phyloP scores from a whole-genome alignment of 192 early-diverging fungal genomes.

The Umbelopsis sp. region DNA sequence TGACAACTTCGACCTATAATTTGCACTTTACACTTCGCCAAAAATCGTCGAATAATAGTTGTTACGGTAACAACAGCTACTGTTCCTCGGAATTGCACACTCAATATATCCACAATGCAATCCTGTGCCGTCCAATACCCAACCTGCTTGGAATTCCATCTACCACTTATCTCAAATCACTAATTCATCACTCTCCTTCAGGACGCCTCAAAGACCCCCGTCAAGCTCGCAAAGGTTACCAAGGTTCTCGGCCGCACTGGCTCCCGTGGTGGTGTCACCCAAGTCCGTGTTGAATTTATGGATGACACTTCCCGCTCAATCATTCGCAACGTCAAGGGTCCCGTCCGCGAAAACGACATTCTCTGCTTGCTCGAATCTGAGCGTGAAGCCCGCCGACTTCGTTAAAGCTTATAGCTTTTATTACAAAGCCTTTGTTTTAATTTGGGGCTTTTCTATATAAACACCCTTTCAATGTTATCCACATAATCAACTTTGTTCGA shows the following conservation, averaged over 20 bases:
- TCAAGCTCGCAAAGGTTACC: slow-evolving; percentile 93
- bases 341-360: slow-evolving; percentile 96
- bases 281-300: slow-evolving; percentile 99
- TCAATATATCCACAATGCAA: too few relatives aligned
- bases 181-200: slow-evolving; percentile 1
- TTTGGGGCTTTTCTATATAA: slow-evolving; percentile 2
- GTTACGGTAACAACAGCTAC: too few relatives aligned
- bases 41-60: too few relatives aligned
- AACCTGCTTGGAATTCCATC: neutral
- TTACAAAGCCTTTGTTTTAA: neutral
- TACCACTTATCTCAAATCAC: neutral
- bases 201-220: slow-evolving; percentile 53
- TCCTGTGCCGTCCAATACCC: too few relatives aligned
- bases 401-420: slow-evolving; percentile 62
- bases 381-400: slow-evolving; percentile 98
- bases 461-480: neutral
- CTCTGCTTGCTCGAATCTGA: slow-evolving; percentile 98
- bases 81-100: too few relatives aligned
- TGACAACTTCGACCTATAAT: too few relatives aligned
- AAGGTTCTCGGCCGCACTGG: slow-evolving; percentile 99
- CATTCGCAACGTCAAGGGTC: slow-evolving; percentile 99
- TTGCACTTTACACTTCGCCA: too few relatives aligned
- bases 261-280: slow-evolving; percentile 99
- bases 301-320: slow-evolving; percentile 95
- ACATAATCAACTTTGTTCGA: neutral